Evolutionary conservation across 768 basidiomycete species (phyloP).

Genomic region (Suillus bovinus): DNA sequence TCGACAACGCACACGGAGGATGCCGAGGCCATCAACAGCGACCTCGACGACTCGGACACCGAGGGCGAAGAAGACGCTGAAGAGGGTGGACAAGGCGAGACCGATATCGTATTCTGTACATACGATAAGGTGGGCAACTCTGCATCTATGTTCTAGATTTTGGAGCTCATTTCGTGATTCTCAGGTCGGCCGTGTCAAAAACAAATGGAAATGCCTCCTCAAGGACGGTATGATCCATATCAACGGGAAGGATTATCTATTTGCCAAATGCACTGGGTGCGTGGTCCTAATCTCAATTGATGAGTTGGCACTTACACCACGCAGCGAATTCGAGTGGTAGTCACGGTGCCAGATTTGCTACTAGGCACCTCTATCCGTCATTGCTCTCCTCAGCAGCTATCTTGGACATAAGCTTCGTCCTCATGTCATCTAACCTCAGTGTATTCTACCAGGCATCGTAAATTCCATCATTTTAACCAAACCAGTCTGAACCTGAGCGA

Average conservation of each 20-base stretch:
- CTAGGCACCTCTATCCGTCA: neutral
- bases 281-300: slow-evolving; percentile 25
- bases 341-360: neutral
- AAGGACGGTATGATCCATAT: slow-evolving; percentile 98
- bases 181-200: slow-evolving; percentile 98
- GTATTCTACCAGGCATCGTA: slow-evolving; percentile 20
- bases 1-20: slow-evolving; percentile 45
- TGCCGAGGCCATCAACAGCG: slow-evolving; percentile 92
- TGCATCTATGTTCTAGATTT: slow-evolving; percentile 2
- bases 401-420: slow-evolving; percentile 1
- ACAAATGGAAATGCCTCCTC: slow-evolving; percentile 98
- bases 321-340: slow-evolving; percentile 50
- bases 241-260: slow-evolving; percentile 96
- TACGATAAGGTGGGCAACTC: slow-evolving; percentile 83
- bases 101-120: slow-evolving; percentile 96
- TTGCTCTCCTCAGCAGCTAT: neutral
- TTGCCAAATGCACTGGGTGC: slow-evolving; percentile 95
- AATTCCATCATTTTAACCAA: neutral
- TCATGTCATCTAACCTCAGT: slow-evolving; percentile 8
- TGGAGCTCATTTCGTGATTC: slow-evolving; percentile 1
- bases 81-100: slow-evolving; percentile 70
- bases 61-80: slow-evolving; percentile 84
- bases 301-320: slow-evolving; percentile 3
- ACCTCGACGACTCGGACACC: slow-evolving; percentile 93
- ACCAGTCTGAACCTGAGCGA: neutral